Evolutionary conservation across 1,284 basidiomycete genomes (phyloP), one percentile per base, ranked within the genome.

Genomic region (Neonothopanus nambi): DNA sequence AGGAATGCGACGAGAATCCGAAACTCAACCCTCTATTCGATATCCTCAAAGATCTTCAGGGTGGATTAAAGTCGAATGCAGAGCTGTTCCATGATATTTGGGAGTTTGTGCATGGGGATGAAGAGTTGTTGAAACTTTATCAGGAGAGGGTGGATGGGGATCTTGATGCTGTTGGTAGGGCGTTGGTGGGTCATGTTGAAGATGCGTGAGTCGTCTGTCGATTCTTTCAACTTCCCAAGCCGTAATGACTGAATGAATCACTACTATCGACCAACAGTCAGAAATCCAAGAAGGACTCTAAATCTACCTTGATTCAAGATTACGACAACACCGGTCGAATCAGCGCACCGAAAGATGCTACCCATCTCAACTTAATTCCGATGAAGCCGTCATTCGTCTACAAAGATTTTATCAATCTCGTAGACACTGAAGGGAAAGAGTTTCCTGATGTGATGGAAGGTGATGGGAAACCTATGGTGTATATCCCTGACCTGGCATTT

Each of bases 381-480:
- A 47, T 35, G 18, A 47, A 47, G 21, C 45, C 26, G 35, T 47
- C 45, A 3, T 47, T 47, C 28, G 21, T 47, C 28, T 47, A 47
- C 30, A 28, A 6, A 3, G 45, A 47, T 21, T 36, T 47, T 21
- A n/a, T 47, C 33, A 36, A 47, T 13, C 33, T 47, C 33, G 30
- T 47, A 6, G 26, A 26, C 5, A 36, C 45, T 8, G n/a, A 35
- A 18, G 45, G 45, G 3, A 9, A 35, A 21, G 30, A 47, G 7
- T 35, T n/a, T 47, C 45, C 26, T 43, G 40, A 51, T 23, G 41
- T 51, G 8, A 12, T n/a, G 12, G 50, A 51, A 44, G 40, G 33
- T 9, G 50, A 51, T 24, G 50, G 50, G 13, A 49, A 38, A 20
- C 13, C 28, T 26, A 42, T 40, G 33, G 28, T 51, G 9, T 51